Base-by-base conservation (phyloP, 2,329 filamentous ascomycete genomes). In the Neoscytalidium dimidiatum region DNA sequence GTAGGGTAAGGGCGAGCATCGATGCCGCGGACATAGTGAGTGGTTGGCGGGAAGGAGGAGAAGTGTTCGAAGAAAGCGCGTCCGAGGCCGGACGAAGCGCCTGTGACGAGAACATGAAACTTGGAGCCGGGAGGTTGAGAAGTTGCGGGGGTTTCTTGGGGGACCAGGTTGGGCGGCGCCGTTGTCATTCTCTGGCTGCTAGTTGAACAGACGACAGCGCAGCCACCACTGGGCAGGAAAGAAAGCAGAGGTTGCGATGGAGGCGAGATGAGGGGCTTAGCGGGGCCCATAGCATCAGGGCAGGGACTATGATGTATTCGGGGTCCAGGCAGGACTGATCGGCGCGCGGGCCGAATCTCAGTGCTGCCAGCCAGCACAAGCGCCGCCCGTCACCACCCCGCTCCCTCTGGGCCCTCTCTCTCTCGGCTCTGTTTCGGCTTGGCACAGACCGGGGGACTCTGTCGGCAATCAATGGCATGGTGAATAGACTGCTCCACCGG, bases 71-170 rank as follows among this genome's bases (percentile, higher is more conserved):
- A 44, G 58, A 79, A 78, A 19, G 72, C 75, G 3, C 70, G 70
- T 21, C 78, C 78, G 19, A 80, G 68, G n/a, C 78, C 78, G 64
- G 71, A 75, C 31, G 77, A 75, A 2, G 77, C 76, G 31, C 78
- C 78, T 5, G 77, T 72, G 29, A 79, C 70, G 29, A 79, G 62
- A 14, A 80, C 71, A 7, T 69, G 64, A 4, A 52, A 19, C 46
- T 60, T 65, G 11, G 68, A 69, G 31, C 72, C 64, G 58, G 70
- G 65, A 21, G 62, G 13, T 19, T 28, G 17, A 3, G 21, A n/a
- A 19, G 31, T 38, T 21, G 19, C 1, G 31, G 31, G 6, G 28
- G 51, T 56, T 9, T 23, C 2, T 19, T 46, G 35, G 38, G n/a
- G 41, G 8, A 4, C 1, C 23, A 17, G 38, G 14, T n/a, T 19